Evolutionary conservation across 1,139 yeast species (phyloP).

Genomic region (Suhomyces anneliseae): DNA sequence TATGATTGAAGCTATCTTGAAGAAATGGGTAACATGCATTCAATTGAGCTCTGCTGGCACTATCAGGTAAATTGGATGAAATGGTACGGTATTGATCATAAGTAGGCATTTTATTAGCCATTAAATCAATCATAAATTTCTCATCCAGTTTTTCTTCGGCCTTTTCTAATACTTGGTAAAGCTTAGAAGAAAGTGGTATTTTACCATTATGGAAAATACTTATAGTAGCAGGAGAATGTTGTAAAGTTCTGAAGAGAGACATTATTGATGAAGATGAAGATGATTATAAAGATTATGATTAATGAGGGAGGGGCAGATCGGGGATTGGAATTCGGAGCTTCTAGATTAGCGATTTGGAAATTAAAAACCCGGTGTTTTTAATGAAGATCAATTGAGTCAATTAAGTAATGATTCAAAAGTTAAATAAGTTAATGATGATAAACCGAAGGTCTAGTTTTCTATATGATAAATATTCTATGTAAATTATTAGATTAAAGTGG

Average conservation of each 20-base stretch:
- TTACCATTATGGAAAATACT: slow-evolving; percentile 44
- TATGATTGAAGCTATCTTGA: slow-evolving; percentile 23
- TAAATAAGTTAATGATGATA: too few species aligned
- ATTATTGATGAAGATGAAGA: slow-evolving; percentile 11
- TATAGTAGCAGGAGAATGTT: slow-evolving; percentile 45
- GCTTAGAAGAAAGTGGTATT: slow-evolving; percentile 33
- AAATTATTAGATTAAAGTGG: background rate
- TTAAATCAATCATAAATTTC: slow-evolving; percentile 38
- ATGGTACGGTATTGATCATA: slow-evolving; percentile 42
- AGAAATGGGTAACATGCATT: slow-evolving; percentile 42
- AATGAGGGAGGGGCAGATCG: too few species aligned
- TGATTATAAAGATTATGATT: background rate
- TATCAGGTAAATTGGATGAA: slow-evolving; percentile 26
- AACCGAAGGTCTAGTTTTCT: too few species aligned
- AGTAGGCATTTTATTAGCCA: slow-evolving; percentile 45
- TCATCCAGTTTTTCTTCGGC: slow-evolving; percentile 29
- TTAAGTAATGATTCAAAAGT: too few species aligned
- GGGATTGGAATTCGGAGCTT: too few species aligned
- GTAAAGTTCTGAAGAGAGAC: slow-evolving; percentile 46
- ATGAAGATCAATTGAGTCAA: too few species aligned
- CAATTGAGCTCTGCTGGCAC: slow-evolving; percentile 27
- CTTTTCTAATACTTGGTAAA: slow-evolving; percentile 33
- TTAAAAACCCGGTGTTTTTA: too few species aligned
- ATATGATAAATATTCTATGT: too few species aligned
- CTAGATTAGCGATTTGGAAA: too few species aligned